Evolutionary conservation across 805 yeast genomes (phyloP).

Genomic region (Candida rishiriensis): DNA sequence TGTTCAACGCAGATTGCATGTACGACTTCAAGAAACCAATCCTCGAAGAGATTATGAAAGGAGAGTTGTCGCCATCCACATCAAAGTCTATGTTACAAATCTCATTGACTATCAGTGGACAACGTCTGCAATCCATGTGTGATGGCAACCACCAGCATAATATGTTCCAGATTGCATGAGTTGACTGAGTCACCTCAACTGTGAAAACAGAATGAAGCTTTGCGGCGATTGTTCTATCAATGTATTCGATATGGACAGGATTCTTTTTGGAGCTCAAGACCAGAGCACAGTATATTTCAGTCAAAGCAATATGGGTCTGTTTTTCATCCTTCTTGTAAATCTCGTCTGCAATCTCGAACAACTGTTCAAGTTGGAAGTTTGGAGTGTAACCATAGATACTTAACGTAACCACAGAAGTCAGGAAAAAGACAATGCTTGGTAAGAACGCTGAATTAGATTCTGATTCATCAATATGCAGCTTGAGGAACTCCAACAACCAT

Average conservation of each 20-base stretch:
- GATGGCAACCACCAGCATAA: slow-evolving; percentile 71
- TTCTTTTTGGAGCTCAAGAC: slow-evolving; percentile 43
- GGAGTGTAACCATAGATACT: slow-evolving; percentile 41
- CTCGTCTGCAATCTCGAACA: slow-evolving; percentile 45
- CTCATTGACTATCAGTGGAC: slow-evolving; percentile 43
- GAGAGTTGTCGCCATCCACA: slow-evolving; percentile 46
- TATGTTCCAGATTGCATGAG: slow-evolving; percentile 67
- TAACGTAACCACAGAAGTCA: slow-evolving; percentile 46
- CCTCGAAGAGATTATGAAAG: slow-evolving; percentile 60
- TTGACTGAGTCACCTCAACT: slow-evolving; percentile 68
- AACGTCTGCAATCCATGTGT: slow-evolving; percentile 63
- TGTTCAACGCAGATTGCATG: slow-evolving; percentile 25
- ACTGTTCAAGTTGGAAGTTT: slow-evolving; percentile 43
- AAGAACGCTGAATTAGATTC: slow-evolving; percentile 66
- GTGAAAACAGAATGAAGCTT: slow-evolving; percentile 45
- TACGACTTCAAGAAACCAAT: slow-evolving; percentile 49
- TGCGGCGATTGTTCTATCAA: slow-evolving; percentile 43
- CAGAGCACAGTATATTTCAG: slow-evolving; percentile 68
- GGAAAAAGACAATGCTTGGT: slow-evolving; percentile 56
- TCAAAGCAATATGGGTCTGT: slow-evolving; percentile 66
- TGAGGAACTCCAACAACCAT: slow-evolving; percentile 54
- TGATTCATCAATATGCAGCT: slow-evolving; percentile 57
- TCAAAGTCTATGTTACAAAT: slow-evolving; percentile 46
- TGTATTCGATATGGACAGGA: slow-evolving; percentile 25
- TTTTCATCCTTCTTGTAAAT: slow-evolving; percentile 64